These are phyloP conservation scores for Lactarius deliciosus DNA, from an alignment of 768 basidiomycete genomes.

Conservation along the genomic window DNA sequence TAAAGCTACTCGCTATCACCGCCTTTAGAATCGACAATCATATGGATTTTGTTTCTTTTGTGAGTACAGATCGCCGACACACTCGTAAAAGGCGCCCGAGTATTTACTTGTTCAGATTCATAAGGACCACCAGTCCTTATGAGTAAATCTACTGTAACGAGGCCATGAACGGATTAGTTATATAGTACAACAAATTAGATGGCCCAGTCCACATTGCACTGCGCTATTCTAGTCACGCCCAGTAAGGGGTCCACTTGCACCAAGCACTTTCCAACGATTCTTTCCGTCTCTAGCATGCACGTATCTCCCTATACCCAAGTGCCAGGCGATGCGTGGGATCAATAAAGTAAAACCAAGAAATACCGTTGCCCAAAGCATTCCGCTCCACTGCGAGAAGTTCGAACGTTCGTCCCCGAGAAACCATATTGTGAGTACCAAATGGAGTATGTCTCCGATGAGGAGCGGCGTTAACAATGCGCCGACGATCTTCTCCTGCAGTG, in stretches of 20 bases:
- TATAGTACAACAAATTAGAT: neutral
- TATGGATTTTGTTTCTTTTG: neutral
- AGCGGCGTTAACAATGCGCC: slow-evolving; percentile 64
- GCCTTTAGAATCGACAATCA: neutral
- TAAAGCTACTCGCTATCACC: neutral
- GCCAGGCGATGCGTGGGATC: slow-evolving; percentile 72
- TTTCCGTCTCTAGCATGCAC: slow-evolving; percentile 60
- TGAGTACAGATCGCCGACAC: neutral
- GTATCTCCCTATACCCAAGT: slow-evolving; percentile 72
- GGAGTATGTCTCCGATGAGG: slow-evolving; percentile 64
- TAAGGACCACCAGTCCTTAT: no score
- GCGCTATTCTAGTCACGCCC: neutral
- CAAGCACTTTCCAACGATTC: slow-evolving; percentile 5
- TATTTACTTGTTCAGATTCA: no score
- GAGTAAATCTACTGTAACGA: no score
- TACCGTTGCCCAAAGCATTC: slow-evolving; percentile 69
- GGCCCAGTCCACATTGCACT: neutral
- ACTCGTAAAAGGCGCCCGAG: neutral
- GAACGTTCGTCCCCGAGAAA: slow-evolving; percentile 71
- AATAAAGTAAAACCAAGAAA: slow-evolving; percentile 61
- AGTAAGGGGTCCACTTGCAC: slow-evolving; percentile 2
- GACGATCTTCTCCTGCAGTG: slow-evolving; percentile 72
- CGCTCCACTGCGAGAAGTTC: slow-evolving; percentile 59
- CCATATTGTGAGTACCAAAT: slow-evolving; percentile 69
- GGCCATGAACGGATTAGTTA: neutral